Base-by-base conservation (phyloP, 2,329 filamentous ascomycete species). In the Cytospora schulzeri region DNA sequence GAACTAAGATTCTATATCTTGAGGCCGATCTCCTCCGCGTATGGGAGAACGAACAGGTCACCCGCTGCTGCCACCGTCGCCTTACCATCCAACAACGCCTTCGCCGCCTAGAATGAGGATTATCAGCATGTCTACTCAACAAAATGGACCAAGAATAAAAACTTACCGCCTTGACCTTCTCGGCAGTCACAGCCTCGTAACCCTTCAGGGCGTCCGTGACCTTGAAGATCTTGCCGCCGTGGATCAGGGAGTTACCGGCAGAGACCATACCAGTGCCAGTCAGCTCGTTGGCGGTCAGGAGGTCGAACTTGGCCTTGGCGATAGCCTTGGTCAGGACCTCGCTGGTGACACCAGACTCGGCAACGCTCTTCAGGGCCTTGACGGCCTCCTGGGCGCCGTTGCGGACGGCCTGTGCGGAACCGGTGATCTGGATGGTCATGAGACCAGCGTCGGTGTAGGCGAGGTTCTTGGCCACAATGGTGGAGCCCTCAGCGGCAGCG, bases 361-460 rank as follows among this genome's bases (percentile, higher is more conserved):
- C 88, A 70, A 97, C 84, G 78, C 86, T 87, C 86, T 96, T 92
- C 72, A 99, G 82, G 53, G 88, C 86, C 76, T 93, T 91, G 71
- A 93, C 91, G 48, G 91, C 87, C 74, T 89, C 89, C 77, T 88
- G 84, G 63, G 92, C 90, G 65, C 89, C 91, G 74, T 86, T 84
- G 70, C 88, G 86, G 69, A 99, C 88, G 69, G 90, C 88, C 60
- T 82, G 75, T 54, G 92, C 91, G 58, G 87, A 81, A 64, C 95
- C 96, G 63, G 83, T 87, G 71, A 99, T 84, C 75, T 92, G 88
- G 72, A 97, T 87, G 73, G 91, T 87, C 70, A 99, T 83, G 56
- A 99, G 90, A 73, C 95, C 94, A 69, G 95, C 92, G 75, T 99
- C 95, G 19, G 94, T 97, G 87, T 97, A 99, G 70, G 89, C 85